Evolutionary conservation across 2,329 filamentous ascomycete genomes (phyloP), one percentile per base, ranked within the genome.

Genomic region (Myotisia sp.): DNA sequence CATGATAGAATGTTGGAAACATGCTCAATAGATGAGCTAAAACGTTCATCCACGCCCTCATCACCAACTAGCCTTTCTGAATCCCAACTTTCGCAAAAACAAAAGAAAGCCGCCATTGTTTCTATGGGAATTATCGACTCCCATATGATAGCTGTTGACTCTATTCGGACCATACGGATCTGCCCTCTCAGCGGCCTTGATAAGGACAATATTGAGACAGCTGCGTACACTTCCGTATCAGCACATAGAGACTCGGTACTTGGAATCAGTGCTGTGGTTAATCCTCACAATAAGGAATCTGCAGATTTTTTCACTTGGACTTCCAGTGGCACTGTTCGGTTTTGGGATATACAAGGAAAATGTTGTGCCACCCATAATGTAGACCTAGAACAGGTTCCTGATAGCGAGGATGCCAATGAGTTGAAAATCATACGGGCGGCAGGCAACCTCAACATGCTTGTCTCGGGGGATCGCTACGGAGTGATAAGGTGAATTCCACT

Each of bases 281-380:
- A 62, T 14, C 66, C 72, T 0, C n/a, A n/a, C n/a, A 80, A 81
- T 38, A 53, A 63, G 3, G 58, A 73, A 16, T 65, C 70, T 14
- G 76, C 83, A 1, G 70, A 76, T 6, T 94, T 95, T 49, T 76
- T 86, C 43, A 94, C 86, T 0, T 98, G 86, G 82, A 86, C 87
- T 2, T 73, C 71, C 14, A 76, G 76, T 33, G 90, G 90, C 4
- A 74, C 71, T 10, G 70, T 95, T 33, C 71, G 82, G 16, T 79
- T 92, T 45, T 98, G 90, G 90, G 71, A 76, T 45, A 54, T 74
- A 9, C 68, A 82, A 31, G 90, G 87, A 14, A 68, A 65, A 34
- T 71, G 77, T 41, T 75, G 71, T 44, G 66, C 68, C 10, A 72
- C 72, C 2, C 62, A 84, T 22, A 62, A 71, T 26, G 67, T 92